phyloP scores from a whole-genome alignment of 768 basidiomycete genomes.

The Trametopsis cervina region DNA sequence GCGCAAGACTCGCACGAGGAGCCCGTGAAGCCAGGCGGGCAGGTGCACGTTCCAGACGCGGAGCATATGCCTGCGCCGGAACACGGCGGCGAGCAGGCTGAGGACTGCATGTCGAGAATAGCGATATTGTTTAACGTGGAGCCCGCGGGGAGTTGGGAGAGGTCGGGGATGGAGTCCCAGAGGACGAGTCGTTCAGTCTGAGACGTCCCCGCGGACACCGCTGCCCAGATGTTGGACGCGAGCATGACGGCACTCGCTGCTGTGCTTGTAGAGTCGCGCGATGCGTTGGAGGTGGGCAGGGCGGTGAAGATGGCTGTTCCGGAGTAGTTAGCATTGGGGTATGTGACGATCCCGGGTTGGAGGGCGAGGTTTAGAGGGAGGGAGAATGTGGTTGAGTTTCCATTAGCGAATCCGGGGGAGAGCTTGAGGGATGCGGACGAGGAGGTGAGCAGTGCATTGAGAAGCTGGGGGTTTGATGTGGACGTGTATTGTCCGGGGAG shows the following conservation, averaged over 20 bases:
- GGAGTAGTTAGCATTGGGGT: constrained; percentile 53
- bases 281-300: constrained; percentile 48
- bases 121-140: constrained; percentile 40
- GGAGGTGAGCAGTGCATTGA: constrained; percentile 61
- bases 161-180: constrained; percentile 76
- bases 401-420: constrained; percentile 58
- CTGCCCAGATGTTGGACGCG: constrained; percentile 64
- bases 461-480: constrained; percentile 63
- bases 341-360: constrained; percentile 61
- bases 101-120: constrained; percentile 66
- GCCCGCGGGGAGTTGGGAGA: constrained; percentile 55
- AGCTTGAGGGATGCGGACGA: constrained; percentile 51
- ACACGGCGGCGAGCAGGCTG: constrained; percentile 70
- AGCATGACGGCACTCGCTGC: constrained; percentile 57
- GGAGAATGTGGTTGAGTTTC: constrained; percentile 38
- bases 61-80: constrained; percentile 69
- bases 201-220: constrained; percentile 46
- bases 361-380: constrained; percentile 66
- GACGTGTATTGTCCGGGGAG: constrained; percentile 75
- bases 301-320: constrained; percentile 54
- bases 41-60: constrained; percentile 61
- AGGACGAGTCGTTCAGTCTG: constrained; percentile 52
- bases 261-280: constrained; percentile 36
- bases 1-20: constrained; percentile 75
- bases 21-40: constrained; percentile 70